Evolutionary conservation across 2,329 filamentous ascomycete species (phyloP), one percentile per base, ranked within the genome.

Genomic region (Aureobasidium melanogenum): DNA sequence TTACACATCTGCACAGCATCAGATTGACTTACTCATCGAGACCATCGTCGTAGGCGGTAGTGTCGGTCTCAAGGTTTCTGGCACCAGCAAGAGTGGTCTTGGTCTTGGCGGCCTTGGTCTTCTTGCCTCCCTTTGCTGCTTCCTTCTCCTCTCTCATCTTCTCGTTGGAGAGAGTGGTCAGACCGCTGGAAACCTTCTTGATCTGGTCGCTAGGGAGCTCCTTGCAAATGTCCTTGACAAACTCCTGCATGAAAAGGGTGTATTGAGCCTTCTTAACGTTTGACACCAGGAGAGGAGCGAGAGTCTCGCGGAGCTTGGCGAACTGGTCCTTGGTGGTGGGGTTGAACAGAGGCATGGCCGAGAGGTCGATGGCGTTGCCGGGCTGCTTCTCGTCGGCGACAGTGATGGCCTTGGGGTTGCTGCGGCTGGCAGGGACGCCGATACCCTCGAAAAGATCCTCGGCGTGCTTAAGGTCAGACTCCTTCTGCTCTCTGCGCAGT

Each of bases 131-230:
- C 82, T 96, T 97, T 66, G 96, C 91, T 3, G 89, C 85, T 4
- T 88, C 86, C 83, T 97, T 97, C 83, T 99, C 94, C 75, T 97
- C 92, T 80, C 91, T 95, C 88, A 97, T 88, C 83, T 96, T 97
- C 84, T 97, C 94, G 74, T 99, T 99, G 73, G 90, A 84, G 61
- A 96, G 82, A 5, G 91, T 88, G n/a, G 92, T 96, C 70, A 99
- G 77, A 5, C 84, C 83, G 74, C 89, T 95, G 14, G 91, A 85
- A 66, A 96, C 84, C 82, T 97, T 97, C 84, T 97, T 97, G 77
- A 97, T 92, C 78, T 97, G 91, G 62, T 94, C 88, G 72, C 90
- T 96, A 15, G 88, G 86, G 67, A 99, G 77, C 30, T 96, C 92
- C 77, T 91, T 92, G 69, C 87, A 84, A 47, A 97, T 83, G 71